Percentiles rank a stretch among this genome's conserved stretches.
phyloP scores from a whole-genome alignment of 2,329 filamentous ascomycete species.

The Blastomyces gilchristii region DNA sequence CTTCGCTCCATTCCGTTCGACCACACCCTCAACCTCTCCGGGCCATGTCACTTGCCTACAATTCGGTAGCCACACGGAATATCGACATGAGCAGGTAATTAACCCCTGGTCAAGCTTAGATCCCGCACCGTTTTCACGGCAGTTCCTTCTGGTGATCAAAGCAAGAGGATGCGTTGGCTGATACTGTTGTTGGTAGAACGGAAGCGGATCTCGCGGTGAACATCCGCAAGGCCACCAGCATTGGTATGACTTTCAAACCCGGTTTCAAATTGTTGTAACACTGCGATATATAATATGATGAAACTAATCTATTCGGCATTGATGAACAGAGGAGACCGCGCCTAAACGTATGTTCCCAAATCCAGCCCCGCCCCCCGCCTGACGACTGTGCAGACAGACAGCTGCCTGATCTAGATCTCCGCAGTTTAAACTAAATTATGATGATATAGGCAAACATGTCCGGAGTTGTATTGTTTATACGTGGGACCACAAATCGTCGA shows the following conservation, averaged over 20 bases:
- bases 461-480: slow-evolving; percentile 97
- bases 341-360: slow-evolving; percentile 48
- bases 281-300: background rate
- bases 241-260: slow-evolving; percentile 34
- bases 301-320: slow-evolving; percentile 15
- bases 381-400: slow-evolving; percentile 5
- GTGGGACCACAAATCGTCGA: slow-evolving; percentile 95
- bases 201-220: slow-evolving; percentile 56
- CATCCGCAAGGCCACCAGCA: slow-evolving; percentile 57
- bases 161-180: background rate
- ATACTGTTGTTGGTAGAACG: slow-evolving; percentile 30
- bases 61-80: slow-evolving; percentile 34
- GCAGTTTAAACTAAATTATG: slow-evolving; percentile 33
- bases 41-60: slow-evolving; percentile 16
- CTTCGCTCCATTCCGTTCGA: background rate
- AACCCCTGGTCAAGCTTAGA: background rate
- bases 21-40: background rate
- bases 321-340: slow-evolving; percentile 49
- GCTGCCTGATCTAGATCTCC: slow-evolving; percentile 81
- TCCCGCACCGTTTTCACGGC: background rate
- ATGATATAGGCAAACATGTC: slow-evolving; percentile 68
- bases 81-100: slow-evolving; percentile 53
- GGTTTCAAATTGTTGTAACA: slow-evolving; percentile 15
- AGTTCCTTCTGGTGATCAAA: background rate
- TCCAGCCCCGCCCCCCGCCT: background rate